These are phyloP conservation scores for Discostella pseudostelligera DNA, from an alignment of 108 stramenopile genomes.

Conservation along the genomic window DNA sequence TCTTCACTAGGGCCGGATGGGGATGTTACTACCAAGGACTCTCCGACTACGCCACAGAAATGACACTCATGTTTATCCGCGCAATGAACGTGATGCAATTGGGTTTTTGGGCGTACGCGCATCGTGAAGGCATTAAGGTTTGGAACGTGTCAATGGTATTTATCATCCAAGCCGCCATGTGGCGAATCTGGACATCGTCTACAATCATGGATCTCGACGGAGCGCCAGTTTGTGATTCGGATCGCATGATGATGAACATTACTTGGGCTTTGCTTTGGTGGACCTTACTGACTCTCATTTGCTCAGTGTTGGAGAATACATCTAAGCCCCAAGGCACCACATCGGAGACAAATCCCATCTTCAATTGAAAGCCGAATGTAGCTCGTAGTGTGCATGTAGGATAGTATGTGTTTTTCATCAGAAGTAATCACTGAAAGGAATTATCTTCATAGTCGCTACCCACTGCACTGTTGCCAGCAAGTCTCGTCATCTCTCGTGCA, in stretches of 20 bases:
- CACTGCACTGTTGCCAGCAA: neutral
- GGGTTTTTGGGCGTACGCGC: neutral
- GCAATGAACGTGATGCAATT: neutral
- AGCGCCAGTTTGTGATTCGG: neutral
- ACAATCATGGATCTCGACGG: neutral
- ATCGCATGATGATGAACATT: neutral
- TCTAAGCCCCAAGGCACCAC: neutral
- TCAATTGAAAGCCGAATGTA: no score
- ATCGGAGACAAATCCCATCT: neutral
- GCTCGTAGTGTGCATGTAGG: neutral
- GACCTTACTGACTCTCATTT: neutral
- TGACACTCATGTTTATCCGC: neutral
- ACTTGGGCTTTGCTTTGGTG: neutral
- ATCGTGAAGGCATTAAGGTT: neutral
- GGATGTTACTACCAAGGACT: neutral
- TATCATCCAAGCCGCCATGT: neutral
- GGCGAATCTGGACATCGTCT: neutral
- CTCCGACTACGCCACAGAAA: slow-evolving; percentile 1
- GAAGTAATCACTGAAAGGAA: slow-evolving; percentile 9
- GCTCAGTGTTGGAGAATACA: neutral
- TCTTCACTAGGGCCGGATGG: neutral
- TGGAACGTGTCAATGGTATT: slow-evolving; percentile 3
- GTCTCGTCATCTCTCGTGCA: neutral
- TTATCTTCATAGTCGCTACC: neutral
- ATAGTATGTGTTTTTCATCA: no score